Evolutionary conservation across 768 basidiomycete species (phyloP), one percentile per base, ranked within the genome.

Genomic region (Suillus decipiens): DNA sequence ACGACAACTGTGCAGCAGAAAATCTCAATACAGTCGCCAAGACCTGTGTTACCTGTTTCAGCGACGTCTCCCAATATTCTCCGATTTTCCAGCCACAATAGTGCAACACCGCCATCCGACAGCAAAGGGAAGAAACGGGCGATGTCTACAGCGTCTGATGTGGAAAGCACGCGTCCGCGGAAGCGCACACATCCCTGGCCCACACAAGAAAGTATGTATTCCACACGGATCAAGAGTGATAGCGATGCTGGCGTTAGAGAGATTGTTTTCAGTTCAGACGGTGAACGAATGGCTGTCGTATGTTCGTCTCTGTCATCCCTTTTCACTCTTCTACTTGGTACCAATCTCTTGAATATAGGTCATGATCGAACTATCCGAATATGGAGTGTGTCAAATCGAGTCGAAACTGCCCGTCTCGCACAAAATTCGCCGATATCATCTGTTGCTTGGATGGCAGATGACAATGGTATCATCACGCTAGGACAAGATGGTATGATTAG

Each of bases 301-400:
- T 89, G 89, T 84, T 66, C 71, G 86, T 79, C 10, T 24, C 61
- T 33, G 28, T 33, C 31, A 37, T 24, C 24, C 59, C 34, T 64
- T 41, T 50, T 42, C 43, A 24, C 54, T 62, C 24, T 41, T 36
- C 22, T 36, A 57, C 50, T 31, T 36, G 34, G 56, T 57, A 24
- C 37, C 39, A 57, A 57, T 28, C 28, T 57, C 28, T 28, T 31
- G 24, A 57, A 28, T 65, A 61, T 63, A 88, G 87, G 86, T 68
- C 73, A 78, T 45, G 88, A 90, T 73, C 79, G 76, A 37, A 84
- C 86, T 24, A 76, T 89, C 55, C 86, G 89, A 51, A 82, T 90
- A 70, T 89, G 86, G 86, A 81, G 80, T 65, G 87, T 80, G 64
- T 60, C 69, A 37, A 76, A 68, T 36, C 75, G 73, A 15, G 71